A percentile compares a stretch with the other conserved stretches of the same genome.
Evolutionary conservation across 257 asterid species (phyloP).

Genomic region (Ilex aquifolium): DNA sequence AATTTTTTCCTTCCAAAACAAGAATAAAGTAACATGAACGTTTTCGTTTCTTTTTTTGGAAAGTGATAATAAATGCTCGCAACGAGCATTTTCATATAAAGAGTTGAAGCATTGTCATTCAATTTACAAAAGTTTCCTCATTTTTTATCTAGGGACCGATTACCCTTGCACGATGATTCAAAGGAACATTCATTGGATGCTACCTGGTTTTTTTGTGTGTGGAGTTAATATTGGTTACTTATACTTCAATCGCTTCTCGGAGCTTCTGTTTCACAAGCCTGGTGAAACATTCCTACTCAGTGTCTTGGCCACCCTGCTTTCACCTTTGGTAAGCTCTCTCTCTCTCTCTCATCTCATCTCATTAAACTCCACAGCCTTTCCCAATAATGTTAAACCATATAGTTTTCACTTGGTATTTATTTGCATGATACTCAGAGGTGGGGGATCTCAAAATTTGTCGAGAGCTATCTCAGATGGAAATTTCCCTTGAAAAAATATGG

Average conservation of each 20-base stretch:
- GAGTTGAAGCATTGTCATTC: not conserved
- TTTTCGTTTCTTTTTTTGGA: not conserved
- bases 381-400: no score
- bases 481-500: constrained; percentile 43
- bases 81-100: not conserved
- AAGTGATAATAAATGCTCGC: no score
- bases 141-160: constrained; percentile 29
- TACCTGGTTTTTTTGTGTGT: constrained; percentile 30
- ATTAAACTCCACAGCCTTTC: not conserved
- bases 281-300: constrained; percentile 38
- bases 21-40: not conserved
- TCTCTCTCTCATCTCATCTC: not conserved
- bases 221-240: constrained; percentile 32
- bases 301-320: constrained; percentile 37
- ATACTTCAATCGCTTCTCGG: constrained; percentile 43
- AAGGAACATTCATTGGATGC: constrained; percentile 48
- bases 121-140: not conserved
- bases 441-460: constrained; percentile 50
- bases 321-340: constrained; percentile 48
- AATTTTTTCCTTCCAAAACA: not conserved
- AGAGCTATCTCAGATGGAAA: constrained; percentile 42
- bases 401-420: not conserved
- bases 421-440: constrained; percentile 35
- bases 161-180: constrained; percentile 59
- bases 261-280: constrained; percentile 75